Base-by-base conservation (phyloP, 2,329 filamentous ascomycete species). In the Arthrinium phaeospermum region DNA sequence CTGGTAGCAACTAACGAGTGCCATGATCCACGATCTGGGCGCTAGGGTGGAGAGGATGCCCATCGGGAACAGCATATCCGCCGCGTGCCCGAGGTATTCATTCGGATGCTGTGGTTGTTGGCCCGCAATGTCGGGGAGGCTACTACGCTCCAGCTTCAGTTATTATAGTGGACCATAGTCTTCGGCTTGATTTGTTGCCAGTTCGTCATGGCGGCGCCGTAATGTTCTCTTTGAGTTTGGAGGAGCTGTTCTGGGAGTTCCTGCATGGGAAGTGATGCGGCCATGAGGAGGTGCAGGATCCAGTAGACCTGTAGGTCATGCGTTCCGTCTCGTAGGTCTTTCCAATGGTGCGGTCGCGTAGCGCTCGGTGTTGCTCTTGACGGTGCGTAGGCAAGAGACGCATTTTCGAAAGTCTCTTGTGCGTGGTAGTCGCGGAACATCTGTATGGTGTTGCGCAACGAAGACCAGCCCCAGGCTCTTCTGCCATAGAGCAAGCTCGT, bases 301-400 rank as follows among this genome's bases (percentile, higher is more conserved):
- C 34, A 37, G 22, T 41, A 64, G 10, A 37, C 19, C 2, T 37
- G 19, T 37, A 64, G 57, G 30, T 6, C 8, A 2, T 1, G 0
- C 30, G 57, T 41, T 34, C 16, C 14, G 7, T 22, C 7, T 0
- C 7, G 49, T 51, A 51, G 8, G 12, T 51, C 19, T 14, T 14
- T 5, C 34, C 27, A 16, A 5, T 3, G 10, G n/a, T 3, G 6
- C 19, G 4, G 1, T 3, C 5, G 7, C 12, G 14, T 7, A 7
- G 14, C 8, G 3, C 14, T 8, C 3, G 27, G 14, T 1, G 14
- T 0, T 22, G 8, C 8, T 19, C 8, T 1, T 22, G 16, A 34
- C 6, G 6, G 0, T 0, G 6, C 27, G 3, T 19, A n/a, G 0
- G 12, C 8, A 5, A 3, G 0, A 4, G 13, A 1, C 5, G 34